These are phyloP conservation scores for Cardamine resedifolia DNA, from an alignment of 345 rosid species.

Conservation along the genomic window DNA sequence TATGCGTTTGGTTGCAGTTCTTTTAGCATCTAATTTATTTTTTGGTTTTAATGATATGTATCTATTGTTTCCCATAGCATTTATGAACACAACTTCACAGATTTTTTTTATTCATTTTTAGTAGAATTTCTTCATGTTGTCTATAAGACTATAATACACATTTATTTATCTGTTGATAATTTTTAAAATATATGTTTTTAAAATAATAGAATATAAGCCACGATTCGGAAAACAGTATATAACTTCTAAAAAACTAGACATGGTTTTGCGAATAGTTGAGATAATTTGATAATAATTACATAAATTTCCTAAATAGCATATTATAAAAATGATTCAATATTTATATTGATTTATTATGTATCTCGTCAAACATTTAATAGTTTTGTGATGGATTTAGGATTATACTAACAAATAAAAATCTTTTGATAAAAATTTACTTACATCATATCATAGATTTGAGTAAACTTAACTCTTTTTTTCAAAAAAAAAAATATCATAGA, in stretches of 20 bases:
- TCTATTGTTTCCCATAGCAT: neutral
- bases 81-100: neutral
- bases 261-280: neutral
- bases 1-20: neutral
- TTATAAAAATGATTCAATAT: neutral
- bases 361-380: neutral
- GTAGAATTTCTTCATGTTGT: neutral
- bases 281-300: too few species aligned
- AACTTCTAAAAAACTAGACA: neutral
- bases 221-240: neutral
- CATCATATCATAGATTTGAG: too few species aligned
- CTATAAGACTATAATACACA: neutral
- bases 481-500: too few species aligned
- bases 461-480: too few species aligned
- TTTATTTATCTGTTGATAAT: neutral
- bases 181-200: neutral
- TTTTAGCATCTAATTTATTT: neutral
- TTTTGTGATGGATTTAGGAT: neutral
- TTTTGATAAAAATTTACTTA: neutral
- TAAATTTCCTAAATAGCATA: neutral
- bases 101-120: neutral
- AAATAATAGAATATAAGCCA: too few species aligned
- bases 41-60: neutral
- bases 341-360: neutral
- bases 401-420: neutral